Evolutionary conservation across 2,329 filamentous ascomycete genomes (phyloP).

Genomic region (Colletotrichum phormii): DNA sequence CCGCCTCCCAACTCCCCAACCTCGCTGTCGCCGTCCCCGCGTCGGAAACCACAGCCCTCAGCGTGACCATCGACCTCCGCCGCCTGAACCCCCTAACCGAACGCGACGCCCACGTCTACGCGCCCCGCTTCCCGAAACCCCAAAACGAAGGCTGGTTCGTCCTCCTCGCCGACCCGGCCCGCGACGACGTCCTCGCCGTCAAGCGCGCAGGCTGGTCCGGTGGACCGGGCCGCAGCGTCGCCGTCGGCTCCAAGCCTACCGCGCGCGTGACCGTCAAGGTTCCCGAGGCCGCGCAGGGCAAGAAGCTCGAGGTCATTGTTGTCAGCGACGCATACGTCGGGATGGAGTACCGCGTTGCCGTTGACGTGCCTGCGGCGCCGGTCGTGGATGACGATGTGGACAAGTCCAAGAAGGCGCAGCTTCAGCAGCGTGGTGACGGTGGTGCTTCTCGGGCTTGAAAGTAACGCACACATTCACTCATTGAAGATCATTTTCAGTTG

Average conservation of each 20-base stretch:
- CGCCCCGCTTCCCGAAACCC: slow-evolving; percentile 91
- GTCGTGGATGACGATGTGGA: slow-evolving; percentile 60
- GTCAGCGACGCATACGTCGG: slow-evolving; percentile 91
- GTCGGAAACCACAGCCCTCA: slow-evolving; percentile 67
- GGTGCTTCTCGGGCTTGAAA: slow-evolving; percentile 17
- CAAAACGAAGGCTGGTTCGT: slow-evolving; percentile 96
- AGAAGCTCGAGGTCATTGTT: slow-evolving; percentile 78
- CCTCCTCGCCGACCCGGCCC: slow-evolving; percentile 73
- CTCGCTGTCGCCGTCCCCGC: slow-evolving; percentile 69
- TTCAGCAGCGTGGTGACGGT: slow-evolving; percentile 30
- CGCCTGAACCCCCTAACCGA: slow-evolving; percentile 75
- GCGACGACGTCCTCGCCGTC: slow-evolving; percentile 84
- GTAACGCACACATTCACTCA: background rate
- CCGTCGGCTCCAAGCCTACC: slow-evolving; percentile 58
- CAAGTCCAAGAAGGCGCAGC: slow-evolving; percentile 53
- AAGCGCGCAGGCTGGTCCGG: slow-evolving; percentile 84
- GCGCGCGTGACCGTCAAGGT: slow-evolving; percentile 71
- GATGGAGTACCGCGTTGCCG: slow-evolving; percentile 67
- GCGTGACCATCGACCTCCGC: slow-evolving; percentile 71
- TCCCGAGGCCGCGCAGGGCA: slow-evolving; percentile 62
- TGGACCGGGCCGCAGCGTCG: slow-evolving; percentile 42
- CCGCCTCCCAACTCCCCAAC: slow-evolving; percentile 75
- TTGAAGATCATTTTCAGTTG: background rate
- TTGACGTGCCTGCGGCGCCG: slow-evolving; percentile 64
- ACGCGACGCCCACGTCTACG: slow-evolving; percentile 80